Evolutionary conservation across 169 alveolate genomes (phyloP), one percentile per base, ranked within the genome.

Genomic region (Babesia ovis): DNA sequence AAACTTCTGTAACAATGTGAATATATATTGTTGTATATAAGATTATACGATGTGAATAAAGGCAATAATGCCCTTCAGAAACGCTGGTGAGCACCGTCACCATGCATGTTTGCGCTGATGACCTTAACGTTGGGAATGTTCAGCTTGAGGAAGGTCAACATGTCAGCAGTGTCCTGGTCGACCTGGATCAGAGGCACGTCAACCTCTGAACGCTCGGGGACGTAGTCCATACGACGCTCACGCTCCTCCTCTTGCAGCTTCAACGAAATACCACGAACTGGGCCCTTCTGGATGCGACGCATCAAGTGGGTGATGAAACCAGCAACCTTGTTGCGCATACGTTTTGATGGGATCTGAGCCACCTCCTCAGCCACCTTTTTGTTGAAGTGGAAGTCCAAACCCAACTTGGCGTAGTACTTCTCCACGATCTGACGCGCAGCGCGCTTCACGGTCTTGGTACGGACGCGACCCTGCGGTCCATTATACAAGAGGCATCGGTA

Each of bases 181-280:
- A 94, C 90, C 70, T 80, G 85, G 66, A 94, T 92, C 61, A 85
- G 85, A n/a, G 91, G 94, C 16, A 93, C 94, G 70, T 94, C 97
- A 11, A 94, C 90, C 91, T 94, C 97, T 11, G 98, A 94, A 53
- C 84, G 86, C 75, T 98, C 99, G 4, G 99, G 99, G 34, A 95
- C 97, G 84, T 85, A 93, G 85, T 98, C 99, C 97, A 98, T 94
- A 80, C 98, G 96, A 77, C 98, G 92, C 89, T 97, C 99, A 89
- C 99, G 93, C 90, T 98, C 99, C 85, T 96, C 99, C 93, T 98
- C 99, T 91, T 98, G 99, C 77, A 98, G 91, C 92, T 97, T 98
- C 74, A 98, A 94, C 20, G 99, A 97, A 89, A 98, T 98, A 58
- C 99, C 99, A 68, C 98, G 97, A 42, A 98, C 99, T 12, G 99